Conservation (phyloP, 2,329 filamentous ascomycete genomes). For the Arthrobotrys pseudoclavata region DNA sequence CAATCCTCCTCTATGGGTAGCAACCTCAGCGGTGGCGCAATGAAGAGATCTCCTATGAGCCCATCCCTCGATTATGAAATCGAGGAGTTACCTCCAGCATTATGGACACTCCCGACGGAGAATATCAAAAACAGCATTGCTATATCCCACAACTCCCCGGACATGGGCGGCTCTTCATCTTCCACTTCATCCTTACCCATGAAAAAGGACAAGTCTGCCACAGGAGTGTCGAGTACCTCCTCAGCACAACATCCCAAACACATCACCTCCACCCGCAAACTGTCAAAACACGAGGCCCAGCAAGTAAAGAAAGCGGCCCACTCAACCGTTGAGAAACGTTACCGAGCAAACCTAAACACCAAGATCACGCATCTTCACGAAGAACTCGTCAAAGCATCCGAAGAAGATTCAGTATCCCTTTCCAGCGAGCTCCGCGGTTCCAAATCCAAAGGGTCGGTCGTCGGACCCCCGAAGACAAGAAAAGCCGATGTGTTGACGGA, state of each 20-base stretch:
- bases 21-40: slow-evolving; percentile 41
- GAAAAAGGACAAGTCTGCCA: slow-evolving; percentile 41
- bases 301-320: slow-evolving; percentile 59
- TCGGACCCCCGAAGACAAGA: slow-evolving; percentile 56
- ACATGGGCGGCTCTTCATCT: slow-evolving; percentile 54
- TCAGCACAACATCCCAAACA: slow-evolving; percentile 58
- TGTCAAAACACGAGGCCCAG: slow-evolving; percentile 58
- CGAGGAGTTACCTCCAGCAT: slow-evolving; percentile 53
- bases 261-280: slow-evolving; percentile 58
- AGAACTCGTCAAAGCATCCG: slow-evolving; percentile 58
- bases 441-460: slow-evolving; percentile 39
- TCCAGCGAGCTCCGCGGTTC: slow-evolving; percentile 57
- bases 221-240: slow-evolving; percentile 32
- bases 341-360: slow-evolving; percentile 58
- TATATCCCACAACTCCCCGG: slow-evolving; percentile 59
- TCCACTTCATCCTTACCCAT: slow-evolving; percentile 56
- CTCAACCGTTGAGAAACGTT: slow-evolving; percentile 58
- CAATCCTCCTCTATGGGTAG: slow-evolving; percentile 59
- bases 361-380: slow-evolving; percentile 60
- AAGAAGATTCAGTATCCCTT: slow-evolving; percentile 55
- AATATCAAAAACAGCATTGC: slow-evolving; percentile 48
- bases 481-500: slow-evolving; percentile 59
- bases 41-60: slow-evolving; percentile 59
- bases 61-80: slow-evolving; percentile 58
- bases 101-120: slow-evolving; percentile 56